phyloP scores from a whole-genome alignment of 2,329 filamentous ascomycete genomes.

The Trichoderma sp. region DNA sequence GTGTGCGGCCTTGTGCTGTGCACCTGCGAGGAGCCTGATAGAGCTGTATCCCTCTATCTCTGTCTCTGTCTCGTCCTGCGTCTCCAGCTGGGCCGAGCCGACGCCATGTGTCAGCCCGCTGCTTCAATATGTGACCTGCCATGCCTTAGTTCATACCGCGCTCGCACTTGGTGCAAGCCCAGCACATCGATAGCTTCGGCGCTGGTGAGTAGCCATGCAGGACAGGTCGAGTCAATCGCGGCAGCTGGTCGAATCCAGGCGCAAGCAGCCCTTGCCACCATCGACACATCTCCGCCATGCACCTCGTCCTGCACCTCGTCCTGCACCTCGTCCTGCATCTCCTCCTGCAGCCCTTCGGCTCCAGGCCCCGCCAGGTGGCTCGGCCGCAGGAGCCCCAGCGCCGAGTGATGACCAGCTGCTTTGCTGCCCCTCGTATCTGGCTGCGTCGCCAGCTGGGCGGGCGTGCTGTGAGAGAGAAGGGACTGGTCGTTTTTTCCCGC shows the following conservation, averaged over 20 bases:
- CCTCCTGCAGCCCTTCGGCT: slow-evolving; percentile 22
- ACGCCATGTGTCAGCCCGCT: slow-evolving; percentile 9
- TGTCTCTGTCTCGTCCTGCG: background rate
- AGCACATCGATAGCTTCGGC: too few relatives aligned
- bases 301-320: slow-evolving; percentile 8
- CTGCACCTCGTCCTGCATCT: background rate
- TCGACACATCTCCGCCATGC: slow-evolving; percentile 18
- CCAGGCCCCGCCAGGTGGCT: slow-evolving; percentile 22
- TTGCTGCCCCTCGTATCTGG: slow-evolving; percentile 8
- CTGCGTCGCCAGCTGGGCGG: background rate
- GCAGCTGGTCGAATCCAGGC: background rate
- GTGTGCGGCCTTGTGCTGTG: slow-evolving; percentile 16
- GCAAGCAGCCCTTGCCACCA: background rate
- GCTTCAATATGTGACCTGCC: background rate
- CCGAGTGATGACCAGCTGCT: slow-evolving; percentile 22
- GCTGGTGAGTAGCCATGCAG: background rate
- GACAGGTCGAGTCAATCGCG: background rate
- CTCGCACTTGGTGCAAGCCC: too few relatives aligned
- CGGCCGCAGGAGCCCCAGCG: slow-evolving; percentile 26
- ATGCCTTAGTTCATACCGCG: background rate
- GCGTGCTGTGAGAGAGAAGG: background rate
- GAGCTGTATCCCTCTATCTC: too few relatives aligned
- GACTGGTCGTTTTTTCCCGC: slow-evolving; percentile 11
- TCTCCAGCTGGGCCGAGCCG: background rate
- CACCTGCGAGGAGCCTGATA: too few relatives aligned